A percentile compares a stretch with the other conserved stretches of the same genome.
Evolutionary conservation across 805 yeast species (phyloP).

Genomic region (Barnettozyma salicaria): DNA sequence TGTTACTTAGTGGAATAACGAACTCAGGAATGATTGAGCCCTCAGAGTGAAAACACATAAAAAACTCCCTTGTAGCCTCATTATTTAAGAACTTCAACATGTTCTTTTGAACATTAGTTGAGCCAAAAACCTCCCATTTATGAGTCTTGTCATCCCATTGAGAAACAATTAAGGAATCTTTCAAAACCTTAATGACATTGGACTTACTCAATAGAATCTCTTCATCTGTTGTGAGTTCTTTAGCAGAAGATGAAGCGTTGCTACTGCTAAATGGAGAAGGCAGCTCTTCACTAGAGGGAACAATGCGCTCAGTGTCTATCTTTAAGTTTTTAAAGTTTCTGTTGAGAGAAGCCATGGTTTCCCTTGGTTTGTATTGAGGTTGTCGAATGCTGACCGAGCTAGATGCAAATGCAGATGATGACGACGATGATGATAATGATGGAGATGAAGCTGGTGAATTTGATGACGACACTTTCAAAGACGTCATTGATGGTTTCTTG

Average conservation of each 20-base stretch:
- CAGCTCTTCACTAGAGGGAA: neutral
- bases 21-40: constrained; percentile 7
- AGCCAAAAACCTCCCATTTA: constrained; percentile 21
- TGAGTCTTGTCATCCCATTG: constrained; percentile 16
- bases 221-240: constrained; percentile 2
- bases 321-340: constrained; percentile 12
- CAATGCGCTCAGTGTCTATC: constrained; percentile 4
- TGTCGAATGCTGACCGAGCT: neutral
- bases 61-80: constrained; percentile 13
- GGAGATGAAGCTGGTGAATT: neutral
- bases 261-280: constrained; percentile 11
- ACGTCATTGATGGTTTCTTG: constrained; percentile 10
- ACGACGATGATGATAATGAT: neutral
- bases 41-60: constrained; percentile 6
- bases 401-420: neutral
- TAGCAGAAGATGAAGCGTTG: neutral
- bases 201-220: constrained; percentile 3
- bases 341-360: constrained; percentile 12
- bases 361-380: neutral
- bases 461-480: neutral
- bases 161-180: constrained; percentile 17
- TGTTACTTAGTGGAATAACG: constrained; percentile 16
- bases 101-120: constrained; percentile 12
- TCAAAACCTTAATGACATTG: constrained; percentile 9
- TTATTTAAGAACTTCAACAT: constrained; percentile 16